Base-by-base conservation (phyloP, 2,329 filamentous ascomycete species). In the Amauroascus niger region DNA sequence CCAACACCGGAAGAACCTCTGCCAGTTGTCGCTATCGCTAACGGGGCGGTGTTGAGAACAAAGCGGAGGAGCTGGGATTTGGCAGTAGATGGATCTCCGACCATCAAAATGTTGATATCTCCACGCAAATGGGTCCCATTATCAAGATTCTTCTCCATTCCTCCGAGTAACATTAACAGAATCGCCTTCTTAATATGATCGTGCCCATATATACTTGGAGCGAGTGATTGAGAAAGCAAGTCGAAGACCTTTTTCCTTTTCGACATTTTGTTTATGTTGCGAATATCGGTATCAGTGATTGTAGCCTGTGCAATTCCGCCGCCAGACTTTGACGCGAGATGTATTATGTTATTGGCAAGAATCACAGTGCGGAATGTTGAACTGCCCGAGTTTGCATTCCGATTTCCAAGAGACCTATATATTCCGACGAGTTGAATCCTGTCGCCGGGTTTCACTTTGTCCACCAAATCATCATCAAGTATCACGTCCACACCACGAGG, bases 41-140 rank as follows among this genome's bases (percentile, higher is more conserved):
- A 76, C 1, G 93, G 93, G 2, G 93, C 93, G 0, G 93, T 98
- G 68, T 98, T 98, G 60, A 97, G 79, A 11, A 98, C 93, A 64
- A 98, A 98, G 24, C 93, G 87, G 40, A 98, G 79, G 53, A 98
- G 79, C 67, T 98, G 93, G n/a, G 93, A 98, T 69, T 98, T 98
- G 56, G 93, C 93, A 0, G 93, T 98, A 0, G 93, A 98, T 2
- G 93, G 93, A 69, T 98, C 93, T 73, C 93, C 93, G 41, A 98
- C 91, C 93, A 98, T 97, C 49, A 98, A 78, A 61, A 98, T 95
- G 69, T 98, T 98, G 73, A 98, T 97, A 65, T 98, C 93, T 74
- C 93, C 93, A 79, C 93, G 86, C 67, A 98, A 74, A 79, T 98
- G 93, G 1, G 93, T 97, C 55, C 93, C 93, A 63, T 98, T 98